phyloP scores from a whole-genome alignment of 768 basidiomycete genomes.

The Dioszegia hungarica region DNA sequence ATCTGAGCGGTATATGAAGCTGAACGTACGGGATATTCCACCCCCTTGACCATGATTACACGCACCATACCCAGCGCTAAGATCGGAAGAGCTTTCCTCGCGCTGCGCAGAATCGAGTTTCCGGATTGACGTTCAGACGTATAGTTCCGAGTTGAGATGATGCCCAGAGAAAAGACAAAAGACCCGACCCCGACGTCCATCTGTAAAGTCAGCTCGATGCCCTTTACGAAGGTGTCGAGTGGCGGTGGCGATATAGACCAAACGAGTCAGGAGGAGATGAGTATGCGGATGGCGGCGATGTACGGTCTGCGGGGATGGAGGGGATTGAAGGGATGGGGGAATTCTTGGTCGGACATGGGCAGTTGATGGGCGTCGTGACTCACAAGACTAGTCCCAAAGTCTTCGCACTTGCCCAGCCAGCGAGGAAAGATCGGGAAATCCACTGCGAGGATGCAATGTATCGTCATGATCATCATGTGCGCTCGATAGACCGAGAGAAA shows the following conservation, averaged over 20 bases:
- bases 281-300: background rate
- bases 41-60: conserved; percentile 80
- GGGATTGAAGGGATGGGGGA: background rate
- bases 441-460: conserved; percentile 86
- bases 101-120: conserved; percentile 28
- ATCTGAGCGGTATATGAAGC: background rate
- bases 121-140: conserved; percentile 53
- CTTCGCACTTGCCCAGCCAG: conserved; percentile 82
- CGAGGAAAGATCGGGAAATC: conserved; percentile 93
- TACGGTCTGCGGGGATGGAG: conserved; percentile 1
- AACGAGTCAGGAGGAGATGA: background rate
- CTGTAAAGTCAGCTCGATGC: conserved; percentile 56
- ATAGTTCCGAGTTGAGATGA: conserved; percentile 63
- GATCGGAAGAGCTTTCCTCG: conserved; percentile 64
- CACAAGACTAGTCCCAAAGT: conserved; percentile 90
- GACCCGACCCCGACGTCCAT: conserved; percentile 98
- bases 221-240: too few relatives aligned
- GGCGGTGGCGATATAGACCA: background rate
- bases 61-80: conserved; percentile 69
- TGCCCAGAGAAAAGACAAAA: conserved; percentile 92
- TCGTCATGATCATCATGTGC: conserved; percentile 91
- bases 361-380: background rate
- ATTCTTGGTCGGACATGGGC: background rate
- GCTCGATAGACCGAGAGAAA: conserved; percentile 82
- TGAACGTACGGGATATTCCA: conserved; percentile 77